Conservation (phyloP, 2,329 filamentous ascomycete genomes). For the Sclerotinia borealis region DNA sequence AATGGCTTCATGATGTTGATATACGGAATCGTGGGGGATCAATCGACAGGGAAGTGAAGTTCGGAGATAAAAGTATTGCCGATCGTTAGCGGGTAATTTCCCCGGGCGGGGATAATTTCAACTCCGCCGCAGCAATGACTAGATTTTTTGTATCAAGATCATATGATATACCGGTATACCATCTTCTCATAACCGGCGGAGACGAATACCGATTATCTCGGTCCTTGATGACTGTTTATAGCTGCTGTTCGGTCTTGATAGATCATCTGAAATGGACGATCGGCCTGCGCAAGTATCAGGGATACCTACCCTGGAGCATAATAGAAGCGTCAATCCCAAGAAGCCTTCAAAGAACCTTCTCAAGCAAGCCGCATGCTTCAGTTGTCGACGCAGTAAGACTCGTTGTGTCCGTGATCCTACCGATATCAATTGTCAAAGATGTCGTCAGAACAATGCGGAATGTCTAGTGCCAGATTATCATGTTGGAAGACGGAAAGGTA, state of each 20-base stretch:
- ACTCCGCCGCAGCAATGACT: too few species aligned
- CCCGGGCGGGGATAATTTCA: too few species aligned
- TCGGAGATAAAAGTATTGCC: constrained; percentile 3
- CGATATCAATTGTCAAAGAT: constrained; percentile 53
- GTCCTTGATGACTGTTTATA: too few species aligned
- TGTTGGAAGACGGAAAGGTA: constrained; percentile 66
- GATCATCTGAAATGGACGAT: background rate
- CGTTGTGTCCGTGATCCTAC: constrained; percentile 54
- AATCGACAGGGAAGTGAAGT: background rate
- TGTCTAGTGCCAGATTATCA: constrained; percentile 69
- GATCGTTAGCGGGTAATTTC: background rate
- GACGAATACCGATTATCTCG: too few species aligned
- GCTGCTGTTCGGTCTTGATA: too few species aligned
- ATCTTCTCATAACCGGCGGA: too few species aligned
- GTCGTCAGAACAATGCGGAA: constrained; percentile 49
- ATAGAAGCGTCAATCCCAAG: background rate
- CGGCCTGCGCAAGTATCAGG: background rate
- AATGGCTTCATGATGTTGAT: background rate
- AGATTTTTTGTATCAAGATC: too few species aligned
- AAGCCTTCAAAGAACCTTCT: background rate
- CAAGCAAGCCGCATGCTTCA: constrained; percentile 51
- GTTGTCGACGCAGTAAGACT: constrained; percentile 62
- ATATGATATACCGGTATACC: too few species aligned
- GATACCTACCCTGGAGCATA: background rate
- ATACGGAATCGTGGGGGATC: background rate